Conservation (phyloP, 371 early-diverging fungal genomes). For the Paraphysoderma sedebokerense region DNA sequence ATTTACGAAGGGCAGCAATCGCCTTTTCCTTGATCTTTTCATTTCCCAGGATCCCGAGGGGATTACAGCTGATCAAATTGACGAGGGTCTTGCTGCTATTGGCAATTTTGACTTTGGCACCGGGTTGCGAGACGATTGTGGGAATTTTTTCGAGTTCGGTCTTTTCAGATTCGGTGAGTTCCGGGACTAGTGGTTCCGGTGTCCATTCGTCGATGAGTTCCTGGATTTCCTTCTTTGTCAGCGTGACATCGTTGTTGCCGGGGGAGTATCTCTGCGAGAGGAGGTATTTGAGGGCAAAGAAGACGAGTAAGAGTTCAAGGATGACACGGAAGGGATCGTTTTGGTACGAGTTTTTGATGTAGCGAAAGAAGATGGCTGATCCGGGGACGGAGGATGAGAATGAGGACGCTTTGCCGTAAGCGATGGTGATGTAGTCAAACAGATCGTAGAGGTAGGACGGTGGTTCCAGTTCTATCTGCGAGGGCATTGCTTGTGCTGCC, state of each 20-base stretch:
- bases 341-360: conserved; percentile 84
- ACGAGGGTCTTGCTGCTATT: conserved; percentile 27
- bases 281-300: conserved; percentile 81
- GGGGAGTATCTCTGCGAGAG: conserved; percentile 68
- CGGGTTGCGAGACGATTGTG: conserved; percentile 34
- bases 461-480: no score
- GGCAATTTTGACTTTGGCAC: conserved; percentile 32
- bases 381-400: conserved; percentile 46
- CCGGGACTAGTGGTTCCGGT: conserved; percentile 86
- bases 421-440: conserved; percentile 15
- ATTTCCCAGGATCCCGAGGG: conserved; percentile 58
- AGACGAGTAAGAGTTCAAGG: conserved; percentile 67
- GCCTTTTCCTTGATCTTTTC: conserved; percentile 70
- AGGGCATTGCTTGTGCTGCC: no score
- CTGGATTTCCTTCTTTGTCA: conserved; percentile 86
- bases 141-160: conserved; percentile 63
- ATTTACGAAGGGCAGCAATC: conserved; percentile 71
- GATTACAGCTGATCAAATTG: conserved; percentile 79
- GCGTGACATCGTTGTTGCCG: conserved; percentile 53
- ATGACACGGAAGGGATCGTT: conserved; percentile 87
- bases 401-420: conserved; percentile 15
- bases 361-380: conserved; percentile 49
- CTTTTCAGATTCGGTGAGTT: conserved; percentile 46
- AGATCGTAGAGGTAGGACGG: neutral
- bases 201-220: conserved; percentile 91